Evolutionary conservation across 106 monocot genomes (phyloP).

Genomic region (Platanthera zijinensis): DNA sequence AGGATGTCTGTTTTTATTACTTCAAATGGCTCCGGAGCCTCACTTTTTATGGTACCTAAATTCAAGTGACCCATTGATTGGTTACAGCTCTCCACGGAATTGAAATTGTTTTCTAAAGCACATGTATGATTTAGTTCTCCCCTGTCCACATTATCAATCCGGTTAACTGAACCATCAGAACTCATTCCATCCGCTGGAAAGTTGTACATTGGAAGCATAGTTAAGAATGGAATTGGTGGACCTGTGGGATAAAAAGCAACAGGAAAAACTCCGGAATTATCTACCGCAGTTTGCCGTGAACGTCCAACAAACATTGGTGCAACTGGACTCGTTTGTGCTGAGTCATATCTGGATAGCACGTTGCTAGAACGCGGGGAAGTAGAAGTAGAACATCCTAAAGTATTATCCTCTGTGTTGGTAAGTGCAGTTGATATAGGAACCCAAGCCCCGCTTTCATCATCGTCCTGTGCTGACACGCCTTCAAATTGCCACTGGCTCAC

Average conservation of each 20-base stretch:
- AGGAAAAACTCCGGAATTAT: slow-evolving; percentile 39
- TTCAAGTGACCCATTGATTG: slow-evolving; percentile 18
- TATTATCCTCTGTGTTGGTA: slow-evolving; percentile 25
- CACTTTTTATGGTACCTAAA: slow-evolving; percentile 16
- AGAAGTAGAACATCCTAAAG: slow-evolving; percentile 10
- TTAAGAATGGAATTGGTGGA: slow-evolving; percentile 52
- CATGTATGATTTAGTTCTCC: slow-evolving; percentile 17
- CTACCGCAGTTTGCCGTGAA: slow-evolving; percentile 30
- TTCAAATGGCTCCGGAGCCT: slow-evolving; percentile 19
- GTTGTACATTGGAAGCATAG: slow-evolving; percentile 32
- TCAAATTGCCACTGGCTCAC: slow-evolving; percentile 34
- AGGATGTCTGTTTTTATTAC: slow-evolving; percentile 58
- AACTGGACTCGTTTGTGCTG: slow-evolving; percentile 22
- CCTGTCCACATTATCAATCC: slow-evolving; percentile 26
- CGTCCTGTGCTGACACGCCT: slow-evolving; percentile 17
- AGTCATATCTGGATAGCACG: slow-evolving; percentile 30
- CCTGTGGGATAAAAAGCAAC: slow-evolving; percentile 56
- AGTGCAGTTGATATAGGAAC: slow-evolving; percentile 19
- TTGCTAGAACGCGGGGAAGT: slow-evolving; percentile 11
- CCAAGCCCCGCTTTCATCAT: slow-evolving; percentile 39
- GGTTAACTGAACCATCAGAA: slow-evolving; percentile 27
- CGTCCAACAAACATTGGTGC: slow-evolving; percentile 31
- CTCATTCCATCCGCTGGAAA: slow-evolving; percentile 27
- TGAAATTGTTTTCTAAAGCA: slow-evolving; percentile 21
- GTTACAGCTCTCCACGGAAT: slow-evolving; percentile 19